A percentile compares a stretch with the other conserved stretches of the same genome.
Conservation (phyloP, 306 rosid genomes). For the Fagus sylvatica region DNA sequence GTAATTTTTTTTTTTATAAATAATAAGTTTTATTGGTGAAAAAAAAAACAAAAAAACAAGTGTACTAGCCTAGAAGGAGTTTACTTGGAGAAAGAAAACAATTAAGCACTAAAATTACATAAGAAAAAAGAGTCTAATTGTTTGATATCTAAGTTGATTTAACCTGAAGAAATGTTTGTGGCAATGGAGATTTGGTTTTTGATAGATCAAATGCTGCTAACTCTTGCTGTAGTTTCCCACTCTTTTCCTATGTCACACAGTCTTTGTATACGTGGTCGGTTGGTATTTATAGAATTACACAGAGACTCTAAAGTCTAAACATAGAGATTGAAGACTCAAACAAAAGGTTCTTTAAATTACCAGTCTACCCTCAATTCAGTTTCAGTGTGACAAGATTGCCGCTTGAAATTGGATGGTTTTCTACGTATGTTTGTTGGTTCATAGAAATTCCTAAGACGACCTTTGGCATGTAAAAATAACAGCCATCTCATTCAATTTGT, state of each 20-base stretch:
- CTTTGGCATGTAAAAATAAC: too few species aligned
- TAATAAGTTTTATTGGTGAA: too few species aligned
- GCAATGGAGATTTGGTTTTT: background rate
- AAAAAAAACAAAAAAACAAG: too few species aligned
- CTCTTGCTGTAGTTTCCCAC: background rate
- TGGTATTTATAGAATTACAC: background rate
- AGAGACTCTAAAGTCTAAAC: background rate
- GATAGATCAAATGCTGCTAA: background rate
- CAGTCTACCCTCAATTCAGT: background rate
- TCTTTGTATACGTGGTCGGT: background rate
- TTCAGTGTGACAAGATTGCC: background rate
- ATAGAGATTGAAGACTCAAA: background rate
- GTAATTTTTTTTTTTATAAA: too few species aligned
- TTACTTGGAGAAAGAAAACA: too few species aligned
- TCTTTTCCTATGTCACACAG: background rate
- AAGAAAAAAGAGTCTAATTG: too few species aligned
- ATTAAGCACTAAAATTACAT: too few species aligned
- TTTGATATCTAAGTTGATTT: background rate
- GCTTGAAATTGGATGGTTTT: background rate
- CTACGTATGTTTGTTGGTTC: background rate
- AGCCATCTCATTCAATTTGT: too few species aligned
- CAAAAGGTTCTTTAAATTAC: background rate
- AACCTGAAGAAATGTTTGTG: background rate
- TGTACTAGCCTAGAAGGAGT: too few species aligned
- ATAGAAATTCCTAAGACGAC: too few species aligned